A percentile compares a stretch with the other conserved stretches of the same genome.
phyloP scores from a whole-genome alignment of 768 basidiomycete genomes.

The Suillus luteus region DNA sequence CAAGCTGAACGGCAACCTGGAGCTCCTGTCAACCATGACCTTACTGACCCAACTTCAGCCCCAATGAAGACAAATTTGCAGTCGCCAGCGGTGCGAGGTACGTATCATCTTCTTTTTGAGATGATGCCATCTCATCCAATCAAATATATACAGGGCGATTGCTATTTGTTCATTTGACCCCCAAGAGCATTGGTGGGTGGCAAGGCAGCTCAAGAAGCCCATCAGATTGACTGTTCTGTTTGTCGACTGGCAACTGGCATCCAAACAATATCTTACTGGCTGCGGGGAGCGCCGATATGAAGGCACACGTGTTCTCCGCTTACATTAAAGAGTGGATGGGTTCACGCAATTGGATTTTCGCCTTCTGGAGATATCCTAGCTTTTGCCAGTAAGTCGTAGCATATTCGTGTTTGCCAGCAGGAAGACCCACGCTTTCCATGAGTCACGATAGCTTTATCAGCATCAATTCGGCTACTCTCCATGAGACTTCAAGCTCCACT shows the following conservation, averaged over 20 bases:
- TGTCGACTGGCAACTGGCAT: conserved; percentile 99
- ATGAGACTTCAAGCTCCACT: conserved; percentile 16
- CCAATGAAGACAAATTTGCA: conserved; percentile 97
- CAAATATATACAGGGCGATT: conserved; percentile 64
- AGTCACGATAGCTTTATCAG: conserved; percentile 95
- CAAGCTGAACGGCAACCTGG: no score
- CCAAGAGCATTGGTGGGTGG: conserved; percentile 99
- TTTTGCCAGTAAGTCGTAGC: conserved; percentile 74
- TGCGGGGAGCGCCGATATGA: conserved; percentile 96
- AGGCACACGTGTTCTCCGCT: conserved; percentile 95
- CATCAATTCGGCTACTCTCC: conserved; percentile 44
- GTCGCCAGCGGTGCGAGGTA: conserved; percentile 96
- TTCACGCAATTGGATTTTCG: conserved; percentile 93
- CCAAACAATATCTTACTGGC: conserved; percentile 98
- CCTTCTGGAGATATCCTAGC: conserved; percentile 92
- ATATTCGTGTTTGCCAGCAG: not conserved
- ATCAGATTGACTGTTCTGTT: conserved; percentile 92
- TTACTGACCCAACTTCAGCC: no score
- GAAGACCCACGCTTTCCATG: conserved; percentile 34
- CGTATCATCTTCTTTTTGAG: conserved; percentile 14
- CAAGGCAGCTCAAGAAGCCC: conserved; percentile 96
- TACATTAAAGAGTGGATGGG: conserved; percentile 99
- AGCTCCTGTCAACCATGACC: no score
- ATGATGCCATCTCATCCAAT: not conserved
- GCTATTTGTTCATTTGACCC: conserved; percentile 94